phyloP scores from a whole-genome alignment of 345 rosid genomes.

The Triadica sebifera region DNA sequence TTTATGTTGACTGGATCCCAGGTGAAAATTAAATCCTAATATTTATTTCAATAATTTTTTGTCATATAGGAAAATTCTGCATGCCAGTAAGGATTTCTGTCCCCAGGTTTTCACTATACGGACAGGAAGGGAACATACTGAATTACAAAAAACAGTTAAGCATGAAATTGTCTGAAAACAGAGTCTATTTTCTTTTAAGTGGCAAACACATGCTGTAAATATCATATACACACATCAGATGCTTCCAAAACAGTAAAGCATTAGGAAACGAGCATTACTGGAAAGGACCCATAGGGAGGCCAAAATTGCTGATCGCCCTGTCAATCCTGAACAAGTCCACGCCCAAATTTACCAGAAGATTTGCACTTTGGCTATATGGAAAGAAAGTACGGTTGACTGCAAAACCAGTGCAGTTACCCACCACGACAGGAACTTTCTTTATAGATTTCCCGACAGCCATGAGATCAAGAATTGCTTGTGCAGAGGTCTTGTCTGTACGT shows the following conservation, averaged over 20 bases:
- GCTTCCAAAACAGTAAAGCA: conserved; percentile 1
- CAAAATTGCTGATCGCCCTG: conserved; percentile 66
- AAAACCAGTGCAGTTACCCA: conserved; percentile 92
- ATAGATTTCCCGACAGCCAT: conserved; percentile 76
- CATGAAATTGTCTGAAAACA: not conserved
- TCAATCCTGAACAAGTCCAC: conserved; percentile 92
- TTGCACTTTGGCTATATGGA: conserved; percentile 75
- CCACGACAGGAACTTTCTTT: conserved; percentile 94
- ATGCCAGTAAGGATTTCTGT: not conserved
- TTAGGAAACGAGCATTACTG: conserved; percentile 56
- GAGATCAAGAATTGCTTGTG: conserved; percentile 89
- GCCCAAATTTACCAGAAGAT: conserved; percentile 67
- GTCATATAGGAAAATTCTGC: not conserved
- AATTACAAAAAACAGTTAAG: not conserved
- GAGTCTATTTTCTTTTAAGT: not conserved
- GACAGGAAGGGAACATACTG: not conserved
- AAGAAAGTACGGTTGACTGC: conserved; percentile 93
- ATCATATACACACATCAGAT: not conserved
- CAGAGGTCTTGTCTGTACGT: conserved; percentile 71
- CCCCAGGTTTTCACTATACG: not conserved
- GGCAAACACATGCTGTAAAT: conserved; percentile 5
- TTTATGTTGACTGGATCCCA: not conserved
- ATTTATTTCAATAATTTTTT: not conserved
- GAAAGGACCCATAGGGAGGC: conserved; percentile 94
- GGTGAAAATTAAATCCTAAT: not conserved